phyloP scores from a whole-genome alignment of 306 rosid species.

The Acacia melanoxylon region DNA sequence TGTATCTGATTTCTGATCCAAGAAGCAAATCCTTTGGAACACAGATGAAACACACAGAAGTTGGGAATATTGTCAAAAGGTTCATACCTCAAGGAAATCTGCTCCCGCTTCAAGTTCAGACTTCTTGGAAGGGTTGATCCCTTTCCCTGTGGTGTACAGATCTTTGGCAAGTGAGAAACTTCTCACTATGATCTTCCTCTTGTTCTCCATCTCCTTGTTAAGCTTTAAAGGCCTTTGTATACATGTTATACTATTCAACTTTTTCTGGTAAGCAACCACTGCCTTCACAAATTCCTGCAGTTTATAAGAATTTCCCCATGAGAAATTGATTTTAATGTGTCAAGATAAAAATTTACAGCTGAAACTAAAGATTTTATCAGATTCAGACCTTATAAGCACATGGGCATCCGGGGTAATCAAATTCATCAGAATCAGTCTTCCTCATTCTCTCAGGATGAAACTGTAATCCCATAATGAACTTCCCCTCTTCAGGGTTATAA shows the following conservation, averaged over 20 bases:
- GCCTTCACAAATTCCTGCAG: slow-evolving; percentile 90
- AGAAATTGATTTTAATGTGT: neutral
- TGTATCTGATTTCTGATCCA: neutral
- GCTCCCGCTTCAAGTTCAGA: slow-evolving; percentile 87
- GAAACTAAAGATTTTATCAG: neutral
- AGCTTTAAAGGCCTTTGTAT: slow-evolving; percentile 50
- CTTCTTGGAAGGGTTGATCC: slow-evolving; percentile 40
- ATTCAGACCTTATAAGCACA: slow-evolving; percentile 71
- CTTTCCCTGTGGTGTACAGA: slow-evolving; percentile 55
- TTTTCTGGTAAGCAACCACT: slow-evolving; percentile 76
- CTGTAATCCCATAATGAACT: slow-evolving; percentile 93
- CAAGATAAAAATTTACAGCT: neutral
- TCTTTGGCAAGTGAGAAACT: slow-evolving; percentile 84
- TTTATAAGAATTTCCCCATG: neutral
- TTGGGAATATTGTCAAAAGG: neutral
- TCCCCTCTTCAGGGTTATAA: slow-evolving; percentile 86
- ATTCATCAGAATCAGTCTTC: slow-evolving; percentile 66
- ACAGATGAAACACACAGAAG: neutral
- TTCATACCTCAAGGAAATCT: slow-evolving; percentile 73
- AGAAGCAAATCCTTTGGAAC: neutral
- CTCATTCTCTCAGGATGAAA: slow-evolving; percentile 97
- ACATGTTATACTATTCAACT: slow-evolving; percentile 41
- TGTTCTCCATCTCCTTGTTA: slow-evolving; percentile 71
- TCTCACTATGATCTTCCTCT: slow-evolving; percentile 52
- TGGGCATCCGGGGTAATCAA: slow-evolving; percentile 90